Evolutionary conservation across 2,329 filamentous ascomycete genomes (phyloP).

Genomic region (Penicillium brasilianum): DNA sequence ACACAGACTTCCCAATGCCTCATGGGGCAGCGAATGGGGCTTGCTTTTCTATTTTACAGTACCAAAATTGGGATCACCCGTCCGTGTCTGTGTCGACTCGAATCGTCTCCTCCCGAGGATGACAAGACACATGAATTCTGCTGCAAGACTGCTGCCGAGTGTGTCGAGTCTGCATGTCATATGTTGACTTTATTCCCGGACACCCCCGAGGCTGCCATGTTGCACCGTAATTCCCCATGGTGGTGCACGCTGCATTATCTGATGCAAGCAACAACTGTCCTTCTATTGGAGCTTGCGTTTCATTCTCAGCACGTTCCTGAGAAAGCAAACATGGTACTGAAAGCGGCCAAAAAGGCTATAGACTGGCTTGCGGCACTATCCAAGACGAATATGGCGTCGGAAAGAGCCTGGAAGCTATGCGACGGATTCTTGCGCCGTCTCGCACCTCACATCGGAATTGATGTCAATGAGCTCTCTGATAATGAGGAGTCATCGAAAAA

Average conservation of each 20-base stretch:
- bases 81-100: slow-evolving; percentile 50
- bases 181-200: slow-evolving; percentile 49
- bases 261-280: slow-evolving; percentile 51
- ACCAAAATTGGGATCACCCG: slow-evolving; percentile 50
- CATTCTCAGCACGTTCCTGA: slow-evolving; percentile 50
- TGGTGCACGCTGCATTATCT: slow-evolving; percentile 53
- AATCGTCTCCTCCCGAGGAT: slow-evolving; percentile 40
- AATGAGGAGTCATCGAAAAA: slow-evolving; percentile 27
- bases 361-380: slow-evolving; percentile 43
- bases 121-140: slow-evolving; percentile 44
- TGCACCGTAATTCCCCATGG: slow-evolving; percentile 50
- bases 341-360: slow-evolving; percentile 42
- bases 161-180: slow-evolving; percentile 50
- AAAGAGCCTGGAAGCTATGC: slow-evolving; percentile 44
- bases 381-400: slow-evolving; percentile 35
- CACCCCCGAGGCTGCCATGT: slow-evolving; percentile 41
- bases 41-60: slow-evolving; percentile 52
- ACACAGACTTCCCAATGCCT: slow-evolving; percentile 43
- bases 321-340: slow-evolving; percentile 43
- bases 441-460: slow-evolving; percentile 38
- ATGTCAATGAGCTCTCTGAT: slow-evolving; percentile 38
- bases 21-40: slow-evolving; percentile 43
- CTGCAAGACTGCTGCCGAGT: slow-evolving; percentile 45
- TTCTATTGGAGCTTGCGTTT: slow-evolving; percentile 52
- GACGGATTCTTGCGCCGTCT: slow-evolving; percentile 43